Evolutionary conservation across 495 filamentous ascomycete species (phyloP), one percentile per base, ranked within the genome.

Genomic region (Trypethelium eluteriae): DNA sequence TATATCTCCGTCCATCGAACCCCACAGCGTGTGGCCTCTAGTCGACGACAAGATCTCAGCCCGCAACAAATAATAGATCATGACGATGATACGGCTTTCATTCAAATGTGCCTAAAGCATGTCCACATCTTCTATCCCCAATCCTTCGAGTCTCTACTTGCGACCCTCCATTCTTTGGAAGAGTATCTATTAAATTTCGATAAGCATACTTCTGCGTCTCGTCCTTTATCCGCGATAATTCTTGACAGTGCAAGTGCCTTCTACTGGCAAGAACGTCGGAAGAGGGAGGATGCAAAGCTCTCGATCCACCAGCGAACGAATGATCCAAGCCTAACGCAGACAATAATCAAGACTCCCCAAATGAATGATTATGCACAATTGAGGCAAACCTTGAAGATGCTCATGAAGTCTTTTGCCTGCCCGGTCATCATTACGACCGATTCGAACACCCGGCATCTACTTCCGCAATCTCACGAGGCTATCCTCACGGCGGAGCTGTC

Each of bases 231-330:
- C 39, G 74, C 81, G 59, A 71, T 89, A 10, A 69, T 83, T 32
- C 69, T 89, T 5, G 83, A 84, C 69, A 80, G 80, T 66, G 78
- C 79, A 14, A 82, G 77, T 39, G 80, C 85, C 4, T 89, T 88
- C 70, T 76, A 82, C 70, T 86, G 83, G 81, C 80, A 82, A 70
- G 81, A 83, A 41, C 79, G 81, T 46, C 70, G 83, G 12, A 75
- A 75, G 6, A 76, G 77, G 10, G 83, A 83, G 72, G 78, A 34
- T 74, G 79, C 47, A 73, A 46, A 38, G 64, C 64, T 74, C 3
- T 38, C 25, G 39, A 12, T 34, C 3, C 18, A 50, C 3, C 49
- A 34, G 2, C 53, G 2, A 32, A 36, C 38, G 65, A 6, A 61
- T 53, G 18, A 53, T 35, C 38, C 35, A 38, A 56, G 57, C 2